Conservation (phyloP, 148 eudicot species). For the Chenopodium formosanum region DNA sequence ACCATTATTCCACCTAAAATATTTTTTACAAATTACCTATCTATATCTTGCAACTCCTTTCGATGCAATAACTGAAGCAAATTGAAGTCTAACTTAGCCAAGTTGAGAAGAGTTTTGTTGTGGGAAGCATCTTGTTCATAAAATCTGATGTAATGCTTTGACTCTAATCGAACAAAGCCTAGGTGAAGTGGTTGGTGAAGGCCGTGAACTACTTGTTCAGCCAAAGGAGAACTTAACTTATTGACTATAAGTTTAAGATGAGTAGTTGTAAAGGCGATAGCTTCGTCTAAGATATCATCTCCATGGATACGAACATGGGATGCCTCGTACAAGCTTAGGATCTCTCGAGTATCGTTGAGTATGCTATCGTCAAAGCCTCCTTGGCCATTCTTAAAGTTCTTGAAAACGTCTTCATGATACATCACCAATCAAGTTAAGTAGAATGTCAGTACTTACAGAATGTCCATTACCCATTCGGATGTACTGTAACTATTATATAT, state of each 20-base stretch:
- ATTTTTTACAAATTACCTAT: conserved; percentile 23
- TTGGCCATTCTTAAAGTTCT: conserved; percentile 24
- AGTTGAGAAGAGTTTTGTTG: conserved; percentile 25
- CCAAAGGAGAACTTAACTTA: conserved; percentile 19
- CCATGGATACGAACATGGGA: conserved; percentile 22
- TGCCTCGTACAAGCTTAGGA: conserved; percentile 41
- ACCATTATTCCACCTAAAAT: no score
- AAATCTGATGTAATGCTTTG: conserved; percentile 41
- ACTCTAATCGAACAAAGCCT: conserved; percentile 42
- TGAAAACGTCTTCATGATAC: conserved; percentile 26
- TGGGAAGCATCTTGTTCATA: conserved; percentile 34
- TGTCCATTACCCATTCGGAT: no score
- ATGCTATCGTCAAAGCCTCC: conserved; percentile 25
- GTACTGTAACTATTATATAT: no score
- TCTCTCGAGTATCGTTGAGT: background rate
- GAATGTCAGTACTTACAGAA: no score
- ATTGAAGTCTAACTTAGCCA: conserved; percentile 57
- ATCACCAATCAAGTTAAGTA: no score
- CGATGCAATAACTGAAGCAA: conserved; percentile 41
- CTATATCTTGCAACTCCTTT: conserved; percentile 35
- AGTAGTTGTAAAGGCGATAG: conserved; percentile 30
- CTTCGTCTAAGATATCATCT: conserved; percentile 35
- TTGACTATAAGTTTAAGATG: conserved; percentile 23
- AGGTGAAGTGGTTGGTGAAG: conserved; percentile 36
- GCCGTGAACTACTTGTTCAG: conserved; percentile 37